Evolutionary conservation across 768 basidiomycete genomes (phyloP).

Genomic region (Bullera alba): DNA sequence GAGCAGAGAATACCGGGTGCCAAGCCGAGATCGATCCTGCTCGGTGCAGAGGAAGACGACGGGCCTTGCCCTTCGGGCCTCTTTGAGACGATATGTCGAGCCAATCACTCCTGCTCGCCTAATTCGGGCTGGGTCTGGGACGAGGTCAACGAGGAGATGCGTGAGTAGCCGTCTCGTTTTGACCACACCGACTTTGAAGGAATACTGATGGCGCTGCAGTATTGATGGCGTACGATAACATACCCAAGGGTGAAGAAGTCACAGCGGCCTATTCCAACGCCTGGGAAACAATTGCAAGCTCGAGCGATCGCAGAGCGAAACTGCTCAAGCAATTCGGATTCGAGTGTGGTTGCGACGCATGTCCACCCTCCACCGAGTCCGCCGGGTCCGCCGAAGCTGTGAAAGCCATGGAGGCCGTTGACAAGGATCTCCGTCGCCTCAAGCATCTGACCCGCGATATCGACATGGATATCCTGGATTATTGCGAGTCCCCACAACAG

Average conservation of each 20-base stretch:
- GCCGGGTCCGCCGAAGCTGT: not conserved
- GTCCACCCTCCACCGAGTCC: not conserved
- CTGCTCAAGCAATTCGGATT: not conserved
- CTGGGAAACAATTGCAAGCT: not conserved
- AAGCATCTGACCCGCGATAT: not conserved
- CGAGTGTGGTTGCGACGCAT: not conserved
- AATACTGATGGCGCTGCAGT: not conserved
- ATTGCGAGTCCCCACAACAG: not conserved
- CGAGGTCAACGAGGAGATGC: not conserved
- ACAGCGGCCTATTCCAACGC: not conserved
- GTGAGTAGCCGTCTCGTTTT: not conserved
- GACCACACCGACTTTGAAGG: not conserved
- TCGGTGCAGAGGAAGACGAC: conserved; percentile 1
- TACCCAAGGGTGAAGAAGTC: not conserved
- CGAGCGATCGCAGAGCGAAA: not conserved
- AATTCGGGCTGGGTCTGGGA: not conserved
- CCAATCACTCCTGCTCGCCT: not conserved
- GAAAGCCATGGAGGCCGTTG: not conserved
- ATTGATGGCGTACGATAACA: not conserved
- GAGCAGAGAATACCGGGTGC: too few relatives aligned
- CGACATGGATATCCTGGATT: not conserved
- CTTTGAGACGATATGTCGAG: not conserved
- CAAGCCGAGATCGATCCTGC: not conserved
- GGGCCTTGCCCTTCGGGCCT: not conserved
- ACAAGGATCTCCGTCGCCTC: not conserved